These are phyloP conservation scores for Trichoderma semiorbis DNA, from an alignment of 2,329 filamentous ascomycete species.

Conservation along the genomic window DNA sequence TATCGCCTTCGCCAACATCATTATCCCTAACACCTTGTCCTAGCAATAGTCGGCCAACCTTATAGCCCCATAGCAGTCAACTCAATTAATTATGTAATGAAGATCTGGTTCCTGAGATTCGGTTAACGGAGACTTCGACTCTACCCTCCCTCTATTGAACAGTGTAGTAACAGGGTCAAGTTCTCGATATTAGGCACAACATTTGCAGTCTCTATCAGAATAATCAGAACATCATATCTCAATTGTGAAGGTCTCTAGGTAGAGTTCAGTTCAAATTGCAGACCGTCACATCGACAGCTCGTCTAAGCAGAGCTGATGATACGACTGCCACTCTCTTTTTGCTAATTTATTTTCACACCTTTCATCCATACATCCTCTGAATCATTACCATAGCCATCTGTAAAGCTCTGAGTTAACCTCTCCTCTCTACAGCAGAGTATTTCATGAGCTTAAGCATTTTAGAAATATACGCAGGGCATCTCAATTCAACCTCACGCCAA, in stretches of 20 bases:
- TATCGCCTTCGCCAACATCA: neutral
- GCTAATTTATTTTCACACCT: neutral
- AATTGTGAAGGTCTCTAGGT: neutral
- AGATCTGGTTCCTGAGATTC: too few relatives aligned
- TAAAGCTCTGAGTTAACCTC: rapidly evolving
- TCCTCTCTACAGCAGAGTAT: neutral
- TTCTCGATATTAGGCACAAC: neutral
- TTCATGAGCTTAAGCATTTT: too few relatives aligned
- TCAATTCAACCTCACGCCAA: neutral
- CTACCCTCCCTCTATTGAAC: too few relatives aligned
- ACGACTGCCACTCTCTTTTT: neutral
- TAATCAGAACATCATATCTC: neutral
- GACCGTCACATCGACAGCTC: neutral
- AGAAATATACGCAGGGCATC: neutral
- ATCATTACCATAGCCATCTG: neutral
- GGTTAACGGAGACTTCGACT: too few relatives aligned
- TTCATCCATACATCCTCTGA: neutral
- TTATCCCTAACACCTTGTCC: neutral
- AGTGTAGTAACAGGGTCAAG: neutral
- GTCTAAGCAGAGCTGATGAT: neutral
- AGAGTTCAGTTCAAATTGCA: too few relatives aligned
- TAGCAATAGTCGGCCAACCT: neutral
- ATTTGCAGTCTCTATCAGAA: too few relatives aligned
- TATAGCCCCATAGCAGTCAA: neutral
- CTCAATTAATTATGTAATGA: too few relatives aligned